These are phyloP conservation scores for Naganishia kalamii DNA, from an alignment of 768 basidiomycete genomes.

Conservation along the genomic window DNA sequence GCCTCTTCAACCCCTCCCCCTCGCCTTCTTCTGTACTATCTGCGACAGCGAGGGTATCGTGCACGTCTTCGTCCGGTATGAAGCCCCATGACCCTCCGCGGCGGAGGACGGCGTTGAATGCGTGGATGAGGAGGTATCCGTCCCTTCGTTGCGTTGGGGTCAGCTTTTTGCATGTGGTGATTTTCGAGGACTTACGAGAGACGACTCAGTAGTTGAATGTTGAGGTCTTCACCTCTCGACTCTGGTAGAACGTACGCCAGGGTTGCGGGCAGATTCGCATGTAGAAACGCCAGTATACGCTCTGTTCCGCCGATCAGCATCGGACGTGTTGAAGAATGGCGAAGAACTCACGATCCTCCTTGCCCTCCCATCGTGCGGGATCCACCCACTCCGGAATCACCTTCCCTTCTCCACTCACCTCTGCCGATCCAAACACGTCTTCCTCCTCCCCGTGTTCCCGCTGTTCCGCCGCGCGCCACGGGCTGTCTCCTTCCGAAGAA, in stretches of 20 bases:
- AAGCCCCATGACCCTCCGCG: slow-evolving; percentile 41
- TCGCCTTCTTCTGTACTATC: slow-evolving; percentile 6
- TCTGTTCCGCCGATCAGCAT: slow-evolving; percentile 21
- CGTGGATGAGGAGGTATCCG: slow-evolving; percentile 38
- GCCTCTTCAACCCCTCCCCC: slow-evolving; percentile 6
- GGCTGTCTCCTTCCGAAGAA: too few relatives aligned
- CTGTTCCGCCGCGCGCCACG: too few relatives aligned
- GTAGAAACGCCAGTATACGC: slow-evolving; percentile 34
- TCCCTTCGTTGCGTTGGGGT: slow-evolving; percentile 24
- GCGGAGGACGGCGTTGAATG: slow-evolving; percentile 34
- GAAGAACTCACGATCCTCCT: background rate
- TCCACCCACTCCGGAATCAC: background rate
- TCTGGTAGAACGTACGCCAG: slow-evolving; percentile 27
- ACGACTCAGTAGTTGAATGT: slow-evolving; percentile 23
- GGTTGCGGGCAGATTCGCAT: slow-evolving; percentile 31
- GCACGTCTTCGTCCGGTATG: slow-evolving; percentile 38
- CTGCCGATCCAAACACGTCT: too few relatives aligned
- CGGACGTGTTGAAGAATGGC: background rate
- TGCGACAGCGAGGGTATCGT: slow-evolving; percentile 31
- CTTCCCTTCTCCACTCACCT: too few relatives aligned
- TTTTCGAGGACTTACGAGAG: slow-evolving; percentile 33
- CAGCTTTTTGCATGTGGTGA: background rate
- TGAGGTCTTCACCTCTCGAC: background rate
- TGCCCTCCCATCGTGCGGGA: background rate
- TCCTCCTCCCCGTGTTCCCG: too few relatives aligned